phyloP scores from a whole-genome alignment of 83 land plant genomes.

The Thuja plicata region DNA sequence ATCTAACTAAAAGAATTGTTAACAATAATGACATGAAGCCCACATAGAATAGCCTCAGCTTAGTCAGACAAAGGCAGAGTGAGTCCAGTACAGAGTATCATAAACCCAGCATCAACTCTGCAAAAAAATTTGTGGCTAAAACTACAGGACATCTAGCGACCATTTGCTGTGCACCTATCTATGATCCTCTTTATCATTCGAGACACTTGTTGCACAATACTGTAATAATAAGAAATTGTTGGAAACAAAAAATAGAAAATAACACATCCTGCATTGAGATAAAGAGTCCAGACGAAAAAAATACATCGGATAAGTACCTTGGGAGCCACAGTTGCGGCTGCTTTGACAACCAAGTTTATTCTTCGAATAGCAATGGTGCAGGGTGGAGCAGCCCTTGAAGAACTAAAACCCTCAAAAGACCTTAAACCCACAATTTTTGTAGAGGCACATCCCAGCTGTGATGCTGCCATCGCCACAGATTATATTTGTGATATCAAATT shows the following conservation, averaged over 20 bases:
- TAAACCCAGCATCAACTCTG: not conserved
- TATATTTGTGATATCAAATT: not conserved
- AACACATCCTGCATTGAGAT: too few relatives aligned
- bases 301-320: not conserved
- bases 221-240: not conserved
- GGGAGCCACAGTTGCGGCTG: constrained; percentile 12
- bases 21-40: not conserved
- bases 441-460: constrained; percentile 4
- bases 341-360: not conserved
- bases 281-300: not conserved
- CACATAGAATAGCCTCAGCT: not conserved
- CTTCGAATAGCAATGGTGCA: constrained; percentile 1
- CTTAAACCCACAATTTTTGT: not conserved
- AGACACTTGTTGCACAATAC: not conserved
- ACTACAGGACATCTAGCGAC: not conserved
- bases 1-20: not conserved
- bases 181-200: not conserved
- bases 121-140: not conserved
- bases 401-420: not conserved
- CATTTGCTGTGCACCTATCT: not conserved
- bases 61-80: not conserved
- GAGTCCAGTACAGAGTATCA: not conserved
- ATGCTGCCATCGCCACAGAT: not conserved
- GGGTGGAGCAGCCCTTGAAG: not conserved
- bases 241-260: not conserved